phyloP scores from a whole-genome alignment of 257 asterid genomes.

The Nicotiana noctiflora region DNA sequence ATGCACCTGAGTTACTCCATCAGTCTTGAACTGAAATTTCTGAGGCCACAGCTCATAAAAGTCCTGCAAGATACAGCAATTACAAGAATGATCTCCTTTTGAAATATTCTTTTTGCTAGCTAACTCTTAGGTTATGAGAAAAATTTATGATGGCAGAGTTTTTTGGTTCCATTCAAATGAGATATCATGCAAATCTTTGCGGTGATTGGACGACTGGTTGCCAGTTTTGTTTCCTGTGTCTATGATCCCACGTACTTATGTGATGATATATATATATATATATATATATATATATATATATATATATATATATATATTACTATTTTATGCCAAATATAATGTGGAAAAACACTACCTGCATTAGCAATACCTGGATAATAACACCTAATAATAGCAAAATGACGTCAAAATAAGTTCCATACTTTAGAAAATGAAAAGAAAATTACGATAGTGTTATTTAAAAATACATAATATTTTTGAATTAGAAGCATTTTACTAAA shows the following conservation, averaged over 20 bases:
- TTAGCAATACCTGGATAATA: not conserved
- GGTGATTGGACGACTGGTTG: not conserved
- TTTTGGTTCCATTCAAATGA: not conserved
- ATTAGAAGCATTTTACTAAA: not conserved
- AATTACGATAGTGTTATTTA: not conserved
- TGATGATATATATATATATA: not conserved
- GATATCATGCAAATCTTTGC: not conserved
- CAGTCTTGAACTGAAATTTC: slow-evolving; percentile 42
- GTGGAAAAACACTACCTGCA: not conserved
- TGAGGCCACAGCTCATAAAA: slow-evolving; percentile 43
- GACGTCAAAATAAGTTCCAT: not conserved
- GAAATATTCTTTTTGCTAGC: not conserved
- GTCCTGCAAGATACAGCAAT: slow-evolving; percentile 25
- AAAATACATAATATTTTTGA: not conserved
- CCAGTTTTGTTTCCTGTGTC: not conserved
- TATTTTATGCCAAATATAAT: not conserved
- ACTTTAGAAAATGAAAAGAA: not conserved
- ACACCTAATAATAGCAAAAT: not conserved
- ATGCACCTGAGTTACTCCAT: slow-evolving; percentile 48
- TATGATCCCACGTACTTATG: not conserved
- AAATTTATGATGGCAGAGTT: not conserved
- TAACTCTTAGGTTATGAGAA: not conserved
- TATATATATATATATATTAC: not conserved
- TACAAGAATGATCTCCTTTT: not conserved
- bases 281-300: not conserved